Conservation (phyloP, 1,284 basidiomycete genomes). For the Ceratobasidium sp. region DNA sequence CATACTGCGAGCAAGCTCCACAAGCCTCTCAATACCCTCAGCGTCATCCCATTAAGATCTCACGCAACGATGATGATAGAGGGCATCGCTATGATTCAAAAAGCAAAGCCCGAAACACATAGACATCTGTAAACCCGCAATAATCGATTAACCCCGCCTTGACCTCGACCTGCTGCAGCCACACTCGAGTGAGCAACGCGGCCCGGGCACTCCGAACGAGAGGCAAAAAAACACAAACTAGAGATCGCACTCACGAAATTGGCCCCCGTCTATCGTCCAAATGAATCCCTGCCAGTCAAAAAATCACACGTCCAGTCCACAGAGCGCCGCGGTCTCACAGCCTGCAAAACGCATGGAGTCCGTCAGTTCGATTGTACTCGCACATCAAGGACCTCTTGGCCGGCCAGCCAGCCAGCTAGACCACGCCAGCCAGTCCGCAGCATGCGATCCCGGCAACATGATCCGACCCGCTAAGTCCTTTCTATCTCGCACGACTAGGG, state of each 20-base stretch:
- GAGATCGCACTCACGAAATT: neutral
- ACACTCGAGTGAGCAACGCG: conserved; percentile 7
- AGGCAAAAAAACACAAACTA: neutral
- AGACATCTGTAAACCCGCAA: conserved; percentile 14
- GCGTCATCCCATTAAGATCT: conserved; percentile 12
- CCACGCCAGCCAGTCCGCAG: neutral
- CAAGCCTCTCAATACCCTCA: neutral
- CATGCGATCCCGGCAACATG: neutral
- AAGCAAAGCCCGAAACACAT: conserved; percentile 41
- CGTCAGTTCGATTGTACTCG: conserved; percentile 20
- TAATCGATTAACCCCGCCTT: conserved; percentile 22
- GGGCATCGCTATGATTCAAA: conserved; percentile 41
- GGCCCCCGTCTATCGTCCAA: conserved; percentile 3
- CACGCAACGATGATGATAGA: conserved; percentile 21
- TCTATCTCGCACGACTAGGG: conserved; percentile 20
- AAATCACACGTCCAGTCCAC: conserved; percentile 8
- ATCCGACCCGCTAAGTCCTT: neutral
- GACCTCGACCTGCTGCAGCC: conserved; percentile 21
- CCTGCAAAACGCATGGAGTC: conserved; percentile 36
- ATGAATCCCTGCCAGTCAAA: conserved; percentile 11
- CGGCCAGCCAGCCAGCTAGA: too few species aligned
- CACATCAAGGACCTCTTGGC: conserved; percentile 25
- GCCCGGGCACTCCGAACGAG: conserved; percentile 31
- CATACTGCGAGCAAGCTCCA: conserved; percentile 26
- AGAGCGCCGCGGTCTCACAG: conserved; percentile 35